Percentiles rank a stretch among this genome's conserved stretches.
These are phyloP conservation scores for Penicillium frequentans DNA, from an alignment of 2,329 filamentous ascomycete species.

Conservation along the genomic window DNA sequence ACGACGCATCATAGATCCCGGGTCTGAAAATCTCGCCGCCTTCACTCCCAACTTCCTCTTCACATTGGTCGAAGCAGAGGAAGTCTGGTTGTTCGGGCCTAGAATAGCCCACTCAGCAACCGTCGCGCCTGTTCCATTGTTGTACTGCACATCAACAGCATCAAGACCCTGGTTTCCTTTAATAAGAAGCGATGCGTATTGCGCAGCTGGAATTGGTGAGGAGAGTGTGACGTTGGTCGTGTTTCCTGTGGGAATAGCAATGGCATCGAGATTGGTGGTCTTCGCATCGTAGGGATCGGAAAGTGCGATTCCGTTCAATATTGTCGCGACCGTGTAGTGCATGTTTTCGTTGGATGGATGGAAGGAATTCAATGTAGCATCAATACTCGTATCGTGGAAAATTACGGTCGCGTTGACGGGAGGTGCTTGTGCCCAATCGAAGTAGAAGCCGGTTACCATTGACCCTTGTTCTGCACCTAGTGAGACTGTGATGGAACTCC, in stretches of 20 bases:
- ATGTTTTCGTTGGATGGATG: slow-evolving; percentile 3
- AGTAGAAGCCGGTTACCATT: slow-evolving; percentile 49
- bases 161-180: slow-evolving; percentile 43
- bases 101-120: slow-evolving; percentile 51
- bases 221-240: slow-evolving; percentile 42
- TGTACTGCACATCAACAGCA: slow-evolving; percentile 27
- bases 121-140: slow-evolving; percentile 45
- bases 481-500: slow-evolving; percentile 58
- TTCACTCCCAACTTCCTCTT: slow-evolving; percentile 17
- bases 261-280: slow-evolving; percentile 31
- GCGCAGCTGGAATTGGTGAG: slow-evolving; percentile 32
- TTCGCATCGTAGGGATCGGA: slow-evolving; percentile 40
- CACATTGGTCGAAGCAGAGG: neutral
- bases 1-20: slow-evolving; percentile 9
- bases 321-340: slow-evolving; percentile 23
- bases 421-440: slow-evolving; percentile 62
- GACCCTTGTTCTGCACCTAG: slow-evolving; percentile 40
- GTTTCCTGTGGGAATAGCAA: slow-evolving; percentile 42
- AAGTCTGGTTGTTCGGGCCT: slow-evolving; percentile 14
- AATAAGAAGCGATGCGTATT: slow-evolving; percentile 46
- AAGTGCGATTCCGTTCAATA: slow-evolving; percentile 32
- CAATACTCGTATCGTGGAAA: slow-evolving; percentile 52
- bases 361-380: slow-evolving; percentile 16
- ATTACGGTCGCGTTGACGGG: slow-evolving; percentile 55
- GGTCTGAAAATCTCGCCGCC: slow-evolving; percentile 2